These are phyloP conservation scores for Aspergillus brasiliensis DNA, from an alignment of 2,329 filamentous ascomycete genomes.

Conservation along the genomic window DNA sequence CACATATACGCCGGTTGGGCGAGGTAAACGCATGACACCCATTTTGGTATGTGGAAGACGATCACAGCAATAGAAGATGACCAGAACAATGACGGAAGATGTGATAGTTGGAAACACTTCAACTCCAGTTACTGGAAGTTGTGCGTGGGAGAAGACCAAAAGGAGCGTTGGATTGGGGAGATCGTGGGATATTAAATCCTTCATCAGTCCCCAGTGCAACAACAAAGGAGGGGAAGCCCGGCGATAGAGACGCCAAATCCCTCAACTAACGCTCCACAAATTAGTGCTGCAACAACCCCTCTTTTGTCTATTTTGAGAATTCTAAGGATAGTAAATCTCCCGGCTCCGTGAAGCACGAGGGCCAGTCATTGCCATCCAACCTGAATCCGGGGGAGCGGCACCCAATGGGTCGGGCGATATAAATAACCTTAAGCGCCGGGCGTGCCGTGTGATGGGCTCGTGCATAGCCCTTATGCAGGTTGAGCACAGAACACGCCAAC, in stretches of 20 bases:
- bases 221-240: neutral
- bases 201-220: neutral
- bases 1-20: constrained; percentile 39
- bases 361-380: neutral
- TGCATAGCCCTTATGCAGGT: constrained; percentile 6
- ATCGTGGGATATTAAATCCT: neutral
- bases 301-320: constrained; percentile 6
- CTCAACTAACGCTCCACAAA: neutral
- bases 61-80: neutral
- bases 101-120: neutral
- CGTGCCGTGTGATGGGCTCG: constrained; percentile 1
- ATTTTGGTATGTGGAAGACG: constrained; percentile 22
- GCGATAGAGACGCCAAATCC: neutral
- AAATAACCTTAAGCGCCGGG: constrained; percentile 20
- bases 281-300: constrained; percentile 1
- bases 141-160: neutral
- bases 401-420: constrained; percentile 13
- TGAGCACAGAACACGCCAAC: neutral
- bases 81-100: neutral
- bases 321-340: constrained; percentile 13
- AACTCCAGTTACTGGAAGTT: constrained; percentile 2
- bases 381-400: constrained; percentile 11
- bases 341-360: neutral
- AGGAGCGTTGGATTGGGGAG: neutral
- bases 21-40: constrained; percentile 39